Base-by-base conservation (phyloP, 331 rosid species). In the Pyrus hybrid region DNA sequence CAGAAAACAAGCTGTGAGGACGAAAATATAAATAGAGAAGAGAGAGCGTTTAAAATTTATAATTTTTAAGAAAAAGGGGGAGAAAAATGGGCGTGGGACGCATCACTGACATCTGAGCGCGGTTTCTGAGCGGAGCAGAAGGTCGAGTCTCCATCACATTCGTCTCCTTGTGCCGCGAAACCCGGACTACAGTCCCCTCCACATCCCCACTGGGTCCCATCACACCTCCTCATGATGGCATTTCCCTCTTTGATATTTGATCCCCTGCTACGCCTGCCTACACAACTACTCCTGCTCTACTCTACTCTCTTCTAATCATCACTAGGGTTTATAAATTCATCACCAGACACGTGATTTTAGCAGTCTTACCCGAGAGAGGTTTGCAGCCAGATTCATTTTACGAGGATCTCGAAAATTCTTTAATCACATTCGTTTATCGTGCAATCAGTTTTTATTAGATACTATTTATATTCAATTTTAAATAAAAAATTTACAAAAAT, bases 151-250 rank as follows among this genome's bases (percentile, higher is more conserved):
- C 83, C 30, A 81, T 87, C 89, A 81, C 1, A 14, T 76, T 81
- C 85, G 89, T 85, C 91, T 79, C 47, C 78, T 83, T 83, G 54
- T 80, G 87, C 91, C 89, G 91, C 63, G 71, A 85, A 87, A 79
- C 84, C 61, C 91, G 89, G 87, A 87, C 86, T 83, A 85, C 87
- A 85, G 87, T 85, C 77, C 79, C 72, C 75, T 29, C 60, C 75
- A 21, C 32, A 4, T 41, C 33, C 8, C 7, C 7, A 2, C 29
- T 11, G 37, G 63, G 32, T 9, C 72, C 70, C 68, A 67, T 76
- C 2, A 2, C 63, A 3, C 61, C 1, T 5, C 68, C 54, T 63
- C 32, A 63, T 63, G 43, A 17, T 63, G 68, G 22, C 43, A 14
- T 17, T 28, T 8, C 7, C 4, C 67, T 32, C 4, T 4, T 9